phyloP scores from a whole-genome alignment of 2,329 filamentous ascomycete genomes.

The Sporothrix luriei region DNA sequence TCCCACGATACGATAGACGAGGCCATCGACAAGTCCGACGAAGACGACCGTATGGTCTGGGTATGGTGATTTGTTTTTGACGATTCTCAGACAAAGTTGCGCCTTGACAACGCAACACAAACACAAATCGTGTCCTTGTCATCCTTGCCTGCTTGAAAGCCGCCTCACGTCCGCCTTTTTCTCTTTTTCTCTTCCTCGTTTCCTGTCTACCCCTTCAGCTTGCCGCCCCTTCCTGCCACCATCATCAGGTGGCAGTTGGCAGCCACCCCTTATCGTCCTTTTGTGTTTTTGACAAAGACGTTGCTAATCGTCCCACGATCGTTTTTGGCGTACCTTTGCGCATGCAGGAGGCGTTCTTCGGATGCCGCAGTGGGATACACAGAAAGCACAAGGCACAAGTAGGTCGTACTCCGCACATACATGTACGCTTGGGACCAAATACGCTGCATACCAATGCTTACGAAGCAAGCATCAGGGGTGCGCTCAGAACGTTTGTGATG shows the following conservation, averaged over 20 bases:
- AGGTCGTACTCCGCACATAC: neutral
- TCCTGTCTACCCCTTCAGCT: neutral
- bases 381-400: too few species aligned
- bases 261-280: neutral
- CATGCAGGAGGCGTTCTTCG: neutral
- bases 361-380: neutral
- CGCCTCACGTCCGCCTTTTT: neutral
- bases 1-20: neutral
- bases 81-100: neutral
- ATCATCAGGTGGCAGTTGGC: constrained; percentile 12
- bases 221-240: neutral
- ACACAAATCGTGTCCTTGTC: neutral
- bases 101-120: neutral
- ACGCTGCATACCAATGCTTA: too few species aligned
- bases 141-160: neutral
- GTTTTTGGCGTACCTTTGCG: neutral
- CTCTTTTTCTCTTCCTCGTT: too few species aligned
- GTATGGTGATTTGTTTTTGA: neutral
- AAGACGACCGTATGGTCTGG: neutral
- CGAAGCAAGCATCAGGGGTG: neutral
- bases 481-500: too few species aligned
- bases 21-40: neutral
- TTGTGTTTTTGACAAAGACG: neutral
- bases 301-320: constrained; percentile 2
- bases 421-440: too few species aligned